Base-by-base conservation (phyloP, 2,329 filamentous ascomycete species). In the Nemania sp. region DNA sequence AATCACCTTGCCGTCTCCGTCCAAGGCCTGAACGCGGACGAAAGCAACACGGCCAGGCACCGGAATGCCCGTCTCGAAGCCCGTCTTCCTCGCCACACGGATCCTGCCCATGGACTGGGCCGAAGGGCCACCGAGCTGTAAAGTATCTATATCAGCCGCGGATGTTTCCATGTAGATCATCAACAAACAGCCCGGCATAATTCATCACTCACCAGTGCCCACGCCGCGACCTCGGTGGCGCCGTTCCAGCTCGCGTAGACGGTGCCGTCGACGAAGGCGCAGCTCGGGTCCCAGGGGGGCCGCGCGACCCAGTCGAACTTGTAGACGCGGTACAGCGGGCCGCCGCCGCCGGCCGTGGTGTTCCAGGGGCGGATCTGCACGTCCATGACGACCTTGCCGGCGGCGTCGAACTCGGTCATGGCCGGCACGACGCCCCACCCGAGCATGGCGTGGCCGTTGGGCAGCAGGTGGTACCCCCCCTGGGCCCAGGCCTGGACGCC, bases 371-470 rank as follows among this genome's bases (percentile, higher is more conserved):
- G 62, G 15, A 65, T 46, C 42, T 68, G 67, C 5, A 74, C 77
- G 60, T 86, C 81, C 75, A 84, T 84, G 17, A 87, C 73, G 3
- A 80, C 69, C 9, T 77, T 71, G 9, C 83, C 83, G n/a, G 80
- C 77, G 1, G 73, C 65, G 0, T 75, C 75, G 65, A 81, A 78
- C 64, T 81, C 80, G 6, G 79, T 83, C 20, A 80, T 67, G 2
- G 78, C 79, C 0, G 80, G 80, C 17, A 78, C 76, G 0, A 77
- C 78, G 4, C 85, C 84, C 83, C 84, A 87, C 63, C 83, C 82
- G 35, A 87, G 79, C 43, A 87, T 73, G 6, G 79, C 79, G 59
- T 84, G 81, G 35, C 81, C 81, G 54, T 80, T 80, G 0, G 81
- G 78, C 0, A 87, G 76, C 5, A 83, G 67, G 64, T 88, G 84